Evolutionary conservation across 2,329 filamentous ascomycete genomes (phyloP).

Genomic region (Pezicula rhizophila): DNA sequence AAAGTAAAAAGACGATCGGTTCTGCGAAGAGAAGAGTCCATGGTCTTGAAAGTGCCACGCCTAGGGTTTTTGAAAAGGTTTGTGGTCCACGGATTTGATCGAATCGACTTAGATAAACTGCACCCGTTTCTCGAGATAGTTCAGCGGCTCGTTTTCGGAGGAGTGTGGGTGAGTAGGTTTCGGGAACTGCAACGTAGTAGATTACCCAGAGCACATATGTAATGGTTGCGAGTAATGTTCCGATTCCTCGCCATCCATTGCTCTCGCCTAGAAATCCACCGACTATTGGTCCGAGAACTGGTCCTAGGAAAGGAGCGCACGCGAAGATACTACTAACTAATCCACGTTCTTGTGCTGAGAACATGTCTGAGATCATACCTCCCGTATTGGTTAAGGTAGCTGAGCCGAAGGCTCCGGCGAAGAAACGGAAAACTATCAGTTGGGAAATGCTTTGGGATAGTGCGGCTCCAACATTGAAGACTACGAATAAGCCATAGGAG

Average conservation of each 20-base stretch:
- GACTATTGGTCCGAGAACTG: conserved; percentile 57
- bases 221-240: conserved; percentile 55
- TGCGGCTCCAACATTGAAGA: conserved; percentile 53
- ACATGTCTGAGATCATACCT: conserved; percentile 55
- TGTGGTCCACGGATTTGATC: conserved; percentile 38
- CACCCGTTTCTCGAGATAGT: conserved; percentile 44
- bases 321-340: conserved; percentile 56
- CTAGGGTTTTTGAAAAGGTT: conserved; percentile 41
- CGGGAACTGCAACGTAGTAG: conserved; percentile 44
- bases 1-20: conserved; percentile 60
- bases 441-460: conserved; percentile 49
- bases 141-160: conserved; percentile 44
- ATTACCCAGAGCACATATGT: conserved; percentile 53
- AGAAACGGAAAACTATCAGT: conserved; percentile 59
- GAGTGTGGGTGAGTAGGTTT: conserved; percentile 52
- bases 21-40: conserved; percentile 65
- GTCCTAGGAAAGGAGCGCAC: conserved; percentile 59
- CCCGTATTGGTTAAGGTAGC: conserved; percentile 55
- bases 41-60: conserved; percentile 52
- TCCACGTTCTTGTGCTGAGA: conserved; percentile 43
- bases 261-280: conserved; percentile 60
- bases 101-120: conserved; percentile 47
- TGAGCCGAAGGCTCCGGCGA: conserved; percentile 54
- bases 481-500: conserved; percentile 50
- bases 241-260: conserved; percentile 63